Evolutionary conservation across 2,329 filamentous ascomycete species (phyloP).

Genomic region (Colletotrichum sansevieriae): DNA sequence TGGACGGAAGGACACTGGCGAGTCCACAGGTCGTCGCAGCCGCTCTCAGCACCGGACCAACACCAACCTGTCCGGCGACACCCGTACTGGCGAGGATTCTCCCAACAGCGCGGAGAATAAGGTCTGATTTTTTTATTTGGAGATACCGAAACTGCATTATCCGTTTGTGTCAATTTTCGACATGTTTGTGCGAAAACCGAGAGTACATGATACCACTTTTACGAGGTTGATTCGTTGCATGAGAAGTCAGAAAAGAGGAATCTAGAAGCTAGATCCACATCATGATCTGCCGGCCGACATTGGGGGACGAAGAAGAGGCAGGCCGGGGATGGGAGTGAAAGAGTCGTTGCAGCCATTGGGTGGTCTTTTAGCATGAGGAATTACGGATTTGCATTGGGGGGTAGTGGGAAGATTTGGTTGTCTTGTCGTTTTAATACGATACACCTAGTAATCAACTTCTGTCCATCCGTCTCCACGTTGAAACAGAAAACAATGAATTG

Average conservation of each 20-base stretch:
- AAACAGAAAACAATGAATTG: no score
- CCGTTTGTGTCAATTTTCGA: slow-evolving; percentile 18
- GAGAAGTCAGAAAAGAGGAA: slow-evolving; percentile 2
- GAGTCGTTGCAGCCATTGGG: background rate
- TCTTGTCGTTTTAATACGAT: slow-evolving; percentile 18
- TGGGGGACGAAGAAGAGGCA: background rate
- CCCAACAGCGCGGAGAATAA: slow-evolving; percentile 36
- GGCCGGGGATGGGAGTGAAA: background rate
- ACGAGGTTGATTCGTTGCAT: slow-evolving; percentile 27
- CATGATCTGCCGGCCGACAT: background rate
- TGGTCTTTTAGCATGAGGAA: slow-evolving; percentile 1
- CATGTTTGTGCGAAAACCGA: slow-evolving; percentile 20
- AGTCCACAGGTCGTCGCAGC: slow-evolving; percentile 46
- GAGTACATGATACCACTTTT: slow-evolving; percentile 39
- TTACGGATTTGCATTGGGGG: slow-evolving; percentile 1
- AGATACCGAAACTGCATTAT: slow-evolving; percentile 12
- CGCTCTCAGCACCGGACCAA: slow-evolving; percentile 37
- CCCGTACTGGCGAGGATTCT: slow-evolving; percentile 35
- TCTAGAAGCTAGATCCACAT: slow-evolving; percentile 22
- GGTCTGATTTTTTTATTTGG: slow-evolving; percentile 23
- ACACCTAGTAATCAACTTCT: slow-evolving; percentile 27
- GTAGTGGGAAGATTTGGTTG: background rate
- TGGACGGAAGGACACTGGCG: slow-evolving; percentile 56
- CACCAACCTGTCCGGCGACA: slow-evolving; percentile 41
- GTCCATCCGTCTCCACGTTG: background rate